A percentile compares a stretch with the other conserved stretches of the same genome.
Evolutionary conservation across 1,284 basidiomycete genomes (phyloP).

Genomic region (Albatrellus sp.): DNA sequence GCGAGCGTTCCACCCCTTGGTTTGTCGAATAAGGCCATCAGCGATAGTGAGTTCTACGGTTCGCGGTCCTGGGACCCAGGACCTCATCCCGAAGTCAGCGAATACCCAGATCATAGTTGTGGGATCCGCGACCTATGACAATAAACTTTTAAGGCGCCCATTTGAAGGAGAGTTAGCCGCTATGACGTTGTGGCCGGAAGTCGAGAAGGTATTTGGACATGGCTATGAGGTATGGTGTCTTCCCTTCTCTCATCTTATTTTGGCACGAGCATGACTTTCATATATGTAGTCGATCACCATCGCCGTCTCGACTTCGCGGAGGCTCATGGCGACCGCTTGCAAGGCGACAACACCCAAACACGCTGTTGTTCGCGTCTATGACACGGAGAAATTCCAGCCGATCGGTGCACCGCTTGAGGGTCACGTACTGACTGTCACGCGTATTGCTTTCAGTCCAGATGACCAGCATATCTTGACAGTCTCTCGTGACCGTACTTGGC

Average conservation of each 20-base stretch:
- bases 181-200: slow-evolving; percentile 91
- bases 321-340: slow-evolving; percentile 84
- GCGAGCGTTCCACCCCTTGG: slow-evolving; percentile 72
- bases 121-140: slow-evolving; percentile 8
- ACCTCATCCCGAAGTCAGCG: neutral
- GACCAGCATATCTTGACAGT: slow-evolving; percentile 73
- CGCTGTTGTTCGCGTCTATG: slow-evolving; percentile 80
- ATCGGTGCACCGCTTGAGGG: slow-evolving; percentile 68
- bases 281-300: slow-evolving; percentile 59
- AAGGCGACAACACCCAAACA: slow-evolving; percentile 81
- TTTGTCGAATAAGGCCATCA: slow-evolving; percentile 57
- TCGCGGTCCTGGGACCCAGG: neutral
- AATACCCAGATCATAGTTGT: slow-evolving; percentile 7
- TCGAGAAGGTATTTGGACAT: slow-evolving; percentile 96
- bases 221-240: slow-evolving; percentile 74
- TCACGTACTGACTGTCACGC: slow-evolving; percentile 84
- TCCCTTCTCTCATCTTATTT: slow-evolving; percentile 4
- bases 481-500: slow-evolving; percentile 89
- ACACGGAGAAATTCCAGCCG: slow-evolving; percentile 56
- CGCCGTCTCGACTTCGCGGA: slow-evolving; percentile 55
- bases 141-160: slow-evolving; percentile 36
- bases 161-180: slow-evolving; percentile 78
- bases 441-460: slow-evolving; percentile 80
- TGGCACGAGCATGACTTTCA: neutral
- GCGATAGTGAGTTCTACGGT: slow-evolving; percentile 30